Evolutionary conservation across 1,284 basidiomycete species (phyloP).

Genomic region (Malassezia arunalokei): DNA sequence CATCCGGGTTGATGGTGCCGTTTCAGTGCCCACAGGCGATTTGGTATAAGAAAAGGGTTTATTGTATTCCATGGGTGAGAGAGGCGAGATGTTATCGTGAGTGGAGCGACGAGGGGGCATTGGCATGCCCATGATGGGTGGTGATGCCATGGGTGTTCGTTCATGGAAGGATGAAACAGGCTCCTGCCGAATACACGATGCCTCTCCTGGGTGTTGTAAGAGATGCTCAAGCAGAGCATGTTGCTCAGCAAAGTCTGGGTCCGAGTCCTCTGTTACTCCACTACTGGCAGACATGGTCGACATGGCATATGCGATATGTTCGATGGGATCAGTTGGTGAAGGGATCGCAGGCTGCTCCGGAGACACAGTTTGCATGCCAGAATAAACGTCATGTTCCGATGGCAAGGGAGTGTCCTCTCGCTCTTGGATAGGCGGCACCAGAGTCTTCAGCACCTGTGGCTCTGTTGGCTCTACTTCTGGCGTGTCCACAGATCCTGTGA

Average conservation of each 20-base stretch:
- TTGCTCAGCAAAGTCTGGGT: neutral
- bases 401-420: no score
- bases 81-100: neutral
- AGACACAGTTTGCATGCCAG: no score
- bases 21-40: neutral
- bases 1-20: neutral
- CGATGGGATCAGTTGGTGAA: neutral
- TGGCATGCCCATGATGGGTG: neutral
- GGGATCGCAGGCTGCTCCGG: no score
- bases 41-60: neutral
- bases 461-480: no score
- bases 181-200: no score
- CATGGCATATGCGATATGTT: neutral
- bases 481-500: no score
- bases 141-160: neutral
- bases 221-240: slow-evolving; percentile 6
- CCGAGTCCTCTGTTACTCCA: neutral
- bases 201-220: neutral
- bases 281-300: neutral
- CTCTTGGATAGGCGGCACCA: no score
- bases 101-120: neutral
- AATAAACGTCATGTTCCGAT: no score
- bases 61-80: neutral
- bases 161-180: no score
- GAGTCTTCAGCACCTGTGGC: no score